These are phyloP conservation scores for Thelephora aurantiotincta DNA, from an alignment of 768 basidiomycete species.

Conservation along the genomic window DNA sequence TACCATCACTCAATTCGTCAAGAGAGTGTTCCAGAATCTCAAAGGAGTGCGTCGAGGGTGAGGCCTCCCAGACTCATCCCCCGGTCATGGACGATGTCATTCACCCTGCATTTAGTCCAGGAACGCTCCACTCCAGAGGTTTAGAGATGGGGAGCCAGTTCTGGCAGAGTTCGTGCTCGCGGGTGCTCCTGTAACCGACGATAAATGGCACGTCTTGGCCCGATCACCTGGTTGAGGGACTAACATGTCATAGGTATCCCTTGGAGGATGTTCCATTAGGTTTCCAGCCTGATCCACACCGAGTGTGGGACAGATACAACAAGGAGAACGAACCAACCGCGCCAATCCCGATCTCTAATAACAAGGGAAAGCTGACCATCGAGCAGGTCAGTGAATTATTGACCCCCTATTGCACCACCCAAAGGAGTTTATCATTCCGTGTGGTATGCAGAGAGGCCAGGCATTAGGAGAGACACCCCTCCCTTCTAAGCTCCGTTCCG, in stretches of 20 bases:
- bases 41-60: no score
- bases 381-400: slow-evolving; percentile 49
- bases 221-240: slow-evolving; percentile 1
- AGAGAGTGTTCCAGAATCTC: no score
- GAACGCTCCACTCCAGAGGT: slow-evolving; percentile 22
- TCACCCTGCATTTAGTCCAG: slow-evolving; percentile 1
- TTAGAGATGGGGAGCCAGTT: slow-evolving; percentile 65
- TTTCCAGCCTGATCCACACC: slow-evolving; percentile 75
- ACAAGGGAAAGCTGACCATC: slow-evolving; percentile 26
- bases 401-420: slow-evolving; percentile 19
- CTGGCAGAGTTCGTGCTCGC: slow-evolving; percentile 66
- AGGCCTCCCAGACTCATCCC: no score
- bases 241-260: slow-evolving; percentile 47
- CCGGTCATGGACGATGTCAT: no score
- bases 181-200: slow-evolving; percentile 51
- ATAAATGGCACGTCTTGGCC: slow-evolving; percentile 39
- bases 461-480: slow-evolving; percentile 74
- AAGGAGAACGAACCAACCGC: slow-evolving; percentile 15
- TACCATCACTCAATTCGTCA: slow-evolving; percentile 31
- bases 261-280: slow-evolving; percentile 68
- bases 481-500: slow-evolving; percentile 56
- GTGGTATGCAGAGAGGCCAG: slow-evolving; percentile 48
- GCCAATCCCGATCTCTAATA: slow-evolving; percentile 7
- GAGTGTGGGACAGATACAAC: slow-evolving; percentile 49
- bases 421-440: neutral